phyloP scores from a whole-genome alignment of 2,329 filamentous ascomycete genomes.

The Fusarium bulbicola region DNA sequence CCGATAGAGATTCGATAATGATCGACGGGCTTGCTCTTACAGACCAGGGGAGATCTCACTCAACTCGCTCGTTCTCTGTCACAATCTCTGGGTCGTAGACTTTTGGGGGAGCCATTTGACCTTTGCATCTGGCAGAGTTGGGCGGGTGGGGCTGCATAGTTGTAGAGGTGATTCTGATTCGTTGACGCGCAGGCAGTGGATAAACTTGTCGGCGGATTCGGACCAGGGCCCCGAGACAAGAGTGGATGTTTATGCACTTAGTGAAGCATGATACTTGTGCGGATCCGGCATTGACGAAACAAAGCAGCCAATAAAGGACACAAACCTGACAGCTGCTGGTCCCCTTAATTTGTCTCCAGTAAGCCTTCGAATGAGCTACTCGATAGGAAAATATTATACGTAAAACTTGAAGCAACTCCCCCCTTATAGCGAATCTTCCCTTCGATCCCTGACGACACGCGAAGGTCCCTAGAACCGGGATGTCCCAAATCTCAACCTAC shows the following conservation, averaged over 20 bases:
- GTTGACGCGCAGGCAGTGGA: background rate
- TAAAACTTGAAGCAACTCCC: background rate
- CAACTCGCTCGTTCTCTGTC: slow-evolving; percentile 15
- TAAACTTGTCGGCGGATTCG: slow-evolving; percentile 12
- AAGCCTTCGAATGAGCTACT: too few relatives aligned
- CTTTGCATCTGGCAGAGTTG: slow-evolving; percentile 18
- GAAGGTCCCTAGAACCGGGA: slow-evolving; percentile 28
- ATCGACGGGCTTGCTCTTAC: slow-evolving; percentile 34
- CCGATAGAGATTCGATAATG: slow-evolving; percentile 8
- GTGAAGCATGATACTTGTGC: background rate
- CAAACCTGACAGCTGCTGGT: background rate
- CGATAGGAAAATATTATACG: background rate
- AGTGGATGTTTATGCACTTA: slow-evolving; percentile 20
- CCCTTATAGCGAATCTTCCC: slow-evolving; percentile 6
- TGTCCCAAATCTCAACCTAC: slow-evolving; percentile 16
- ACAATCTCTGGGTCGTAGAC: slow-evolving; percentile 24
- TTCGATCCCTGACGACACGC: slow-evolving; percentile 32
- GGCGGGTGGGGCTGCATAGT: slow-evolving; percentile 14
- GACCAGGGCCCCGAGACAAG: slow-evolving; percentile 20
- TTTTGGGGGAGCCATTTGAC: slow-evolving; percentile 26
- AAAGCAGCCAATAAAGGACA: background rate
- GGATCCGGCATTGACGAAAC: slow-evolving; percentile 12
- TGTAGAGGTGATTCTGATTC: slow-evolving; percentile 13
- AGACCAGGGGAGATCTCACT: slow-evolving; percentile 32
- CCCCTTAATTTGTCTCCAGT: slow-evolving; percentile 1